Evolutionary conservation across 2,329 filamentous ascomycete species (phyloP).

Genomic region (Xylaria hypoxylon): DNA sequence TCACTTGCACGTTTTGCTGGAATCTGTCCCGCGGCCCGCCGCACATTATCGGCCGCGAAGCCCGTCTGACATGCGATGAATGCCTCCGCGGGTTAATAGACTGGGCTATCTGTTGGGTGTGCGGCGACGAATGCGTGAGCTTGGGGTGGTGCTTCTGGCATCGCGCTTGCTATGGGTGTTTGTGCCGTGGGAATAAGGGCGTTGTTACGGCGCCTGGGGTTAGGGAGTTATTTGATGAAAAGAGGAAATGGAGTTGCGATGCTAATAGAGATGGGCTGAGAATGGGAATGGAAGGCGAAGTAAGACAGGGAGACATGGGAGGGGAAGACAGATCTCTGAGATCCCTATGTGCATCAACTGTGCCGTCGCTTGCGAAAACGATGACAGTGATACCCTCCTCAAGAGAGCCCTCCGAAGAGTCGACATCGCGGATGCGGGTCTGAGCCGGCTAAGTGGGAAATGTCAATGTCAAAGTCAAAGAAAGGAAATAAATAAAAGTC

Average conservation of each 20-base stretch:
- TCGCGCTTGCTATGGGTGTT: conserved; percentile 65
- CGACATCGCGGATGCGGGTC: conserved; percentile 59
- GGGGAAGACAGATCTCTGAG: conserved; percentile 57
- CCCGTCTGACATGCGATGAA: conserved; percentile 61
- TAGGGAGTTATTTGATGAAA: conserved; percentile 50
- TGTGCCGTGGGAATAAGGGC: conserved; percentile 61
- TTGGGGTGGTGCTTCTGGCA: conserved; percentile 73
- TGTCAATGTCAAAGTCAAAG: conserved; percentile 31
- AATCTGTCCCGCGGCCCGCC: conserved; percentile 53
- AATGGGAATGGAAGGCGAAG: conserved; percentile 30
- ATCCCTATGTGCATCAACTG: conserved; percentile 65
- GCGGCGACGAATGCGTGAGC: conserved; percentile 67
- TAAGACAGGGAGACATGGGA: conserved; percentile 19
- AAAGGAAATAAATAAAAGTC: conserved; percentile 16
- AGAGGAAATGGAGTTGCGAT: conserved; percentile 24
- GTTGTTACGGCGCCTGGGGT: conserved; percentile 54
- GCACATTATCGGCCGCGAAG: conserved; percentile 58
- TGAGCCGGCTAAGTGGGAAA: conserved; percentile 57
- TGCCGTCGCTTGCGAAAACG: conserved; percentile 55
- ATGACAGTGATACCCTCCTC: conserved; percentile 47
- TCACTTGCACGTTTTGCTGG: conserved; percentile 70
- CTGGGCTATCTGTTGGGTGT: conserved; percentile 69
- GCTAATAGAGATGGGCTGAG: conserved; percentile 20
- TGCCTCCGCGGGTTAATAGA: conserved; percentile 63
- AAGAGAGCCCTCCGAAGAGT: conserved; percentile 59